Conservation (phyloP, 83 land plant genomes). For the Isoetes engelmannii region DNA sequence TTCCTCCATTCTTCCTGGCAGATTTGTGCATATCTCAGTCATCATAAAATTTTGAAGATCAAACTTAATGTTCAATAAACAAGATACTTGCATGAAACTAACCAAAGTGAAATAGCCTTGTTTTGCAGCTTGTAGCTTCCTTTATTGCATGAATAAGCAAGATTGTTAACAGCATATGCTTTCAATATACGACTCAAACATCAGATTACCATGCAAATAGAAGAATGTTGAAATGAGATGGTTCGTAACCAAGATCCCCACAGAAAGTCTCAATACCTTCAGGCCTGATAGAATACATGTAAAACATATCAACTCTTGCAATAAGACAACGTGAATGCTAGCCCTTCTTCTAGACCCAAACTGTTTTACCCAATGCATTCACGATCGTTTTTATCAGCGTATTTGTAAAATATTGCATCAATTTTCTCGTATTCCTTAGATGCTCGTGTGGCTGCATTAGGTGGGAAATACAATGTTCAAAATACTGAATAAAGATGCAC, state of each 20-base stretch:
- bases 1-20: slow-evolving; percentile 84
- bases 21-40: not conserved
- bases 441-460: not conserved
- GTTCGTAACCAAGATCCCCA: slow-evolving; percentile 48
- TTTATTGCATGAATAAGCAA: slow-evolving; percentile 9
- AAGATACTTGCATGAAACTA: slow-evolving; percentile 18
- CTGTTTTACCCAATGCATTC: slow-evolving; percentile 47
- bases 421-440: slow-evolving; percentile 65
- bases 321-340: not conserved
- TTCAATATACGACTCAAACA: not conserved
- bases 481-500: no score
- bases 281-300: slow-evolving; percentile 40
- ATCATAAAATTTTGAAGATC: slow-evolving; percentile 2
- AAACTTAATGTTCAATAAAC: slow-evolving; percentile 4
- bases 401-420: slow-evolving; percentile 52
- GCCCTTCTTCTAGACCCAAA: not conserved
- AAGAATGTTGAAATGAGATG: slow-evolving; percentile 58
- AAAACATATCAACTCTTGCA: not conserved
- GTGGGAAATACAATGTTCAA: no score
- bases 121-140: slow-evolving; percentile 62
- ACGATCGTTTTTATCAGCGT: slow-evolving; percentile 47
- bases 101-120: slow-evolving; percentile 74
- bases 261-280: slow-evolving; percentile 63
- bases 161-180: not conserved
- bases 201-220: slow-evolving; percentile 63